phyloP scores from a whole-genome alignment of 352 stramenopile genomes.

The Phytophthora syringae region DNA sequence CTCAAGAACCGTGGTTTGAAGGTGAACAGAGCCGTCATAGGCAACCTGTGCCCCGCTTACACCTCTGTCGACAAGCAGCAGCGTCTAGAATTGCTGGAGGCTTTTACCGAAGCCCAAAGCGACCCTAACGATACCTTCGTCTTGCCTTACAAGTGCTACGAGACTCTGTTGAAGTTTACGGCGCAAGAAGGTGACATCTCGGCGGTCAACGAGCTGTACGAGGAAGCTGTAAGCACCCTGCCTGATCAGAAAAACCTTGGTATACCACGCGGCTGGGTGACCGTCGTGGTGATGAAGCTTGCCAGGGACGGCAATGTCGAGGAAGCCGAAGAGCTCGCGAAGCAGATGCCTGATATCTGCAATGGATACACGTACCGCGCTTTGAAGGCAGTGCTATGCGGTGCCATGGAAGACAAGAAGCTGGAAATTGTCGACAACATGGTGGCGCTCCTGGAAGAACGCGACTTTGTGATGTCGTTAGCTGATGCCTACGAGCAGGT shows the following conservation, averaged over 20 bases:
- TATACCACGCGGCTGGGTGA: slow-evolving; percentile 57
- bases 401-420: slow-evolving; percentile 35
- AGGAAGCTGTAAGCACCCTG: slow-evolving; percentile 52
- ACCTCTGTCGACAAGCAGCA: slow-evolving; percentile 56
- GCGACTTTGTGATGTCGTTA: slow-evolving; percentile 45
- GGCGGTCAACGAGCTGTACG: slow-evolving; percentile 53
- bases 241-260: slow-evolving; percentile 27
- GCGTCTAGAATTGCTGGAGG: slow-evolving; percentile 61
- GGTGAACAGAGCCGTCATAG: slow-evolving; percentile 52
- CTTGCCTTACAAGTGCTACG: slow-evolving; percentile 53
- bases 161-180: slow-evolving; percentile 46
- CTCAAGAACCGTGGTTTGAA: slow-evolving; percentile 44
- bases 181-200: slow-evolving; percentile 42
- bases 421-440: slow-evolving; percentile 33
- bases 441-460: slow-evolving; percentile 49
- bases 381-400: slow-evolving; percentile 48
- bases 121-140: slow-evolving; percentile 49
- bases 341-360: slow-evolving; percentile 47
- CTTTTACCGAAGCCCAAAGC: slow-evolving; percentile 44
- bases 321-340: slow-evolving; percentile 42
- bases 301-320: slow-evolving; percentile 41
- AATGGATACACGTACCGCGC: slow-evolving; percentile 56
- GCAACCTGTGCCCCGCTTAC: slow-evolving; percentile 53
- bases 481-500: slow-evolving; percentile 61
- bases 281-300: slow-evolving; percentile 51